Conservation (phyloP, 306 rosid species). For the Trichosanthes truncata region DNA sequence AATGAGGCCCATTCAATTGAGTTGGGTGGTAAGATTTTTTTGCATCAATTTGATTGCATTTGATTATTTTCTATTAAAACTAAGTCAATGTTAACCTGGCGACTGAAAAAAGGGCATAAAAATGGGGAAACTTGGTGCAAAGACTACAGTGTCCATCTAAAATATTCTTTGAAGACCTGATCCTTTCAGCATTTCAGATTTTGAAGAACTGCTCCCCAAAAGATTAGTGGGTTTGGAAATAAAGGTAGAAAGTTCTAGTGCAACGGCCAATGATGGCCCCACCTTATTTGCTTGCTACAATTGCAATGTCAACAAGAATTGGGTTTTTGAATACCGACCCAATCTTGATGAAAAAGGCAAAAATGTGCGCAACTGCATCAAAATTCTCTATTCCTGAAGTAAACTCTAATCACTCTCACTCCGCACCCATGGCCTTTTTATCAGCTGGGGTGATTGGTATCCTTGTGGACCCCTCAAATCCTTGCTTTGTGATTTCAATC, state of each 20-base stretch:
- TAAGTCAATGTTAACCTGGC: not conserved
- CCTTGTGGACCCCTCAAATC: not conserved
- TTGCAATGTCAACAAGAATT: not conserved
- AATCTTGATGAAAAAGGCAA: not conserved
- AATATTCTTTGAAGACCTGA: not conserved
- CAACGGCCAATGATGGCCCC: not conserved
- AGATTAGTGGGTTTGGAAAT: not conserved
- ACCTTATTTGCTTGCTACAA: not conserved
- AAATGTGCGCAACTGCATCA: not conserved
- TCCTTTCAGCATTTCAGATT: constrained; percentile 1
- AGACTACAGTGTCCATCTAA: not conserved
- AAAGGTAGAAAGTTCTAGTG: not conserved
- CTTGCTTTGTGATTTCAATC: not conserved
- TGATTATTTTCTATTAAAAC: not conserved
- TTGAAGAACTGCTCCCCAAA: not conserved
- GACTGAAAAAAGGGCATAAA: not conserved
- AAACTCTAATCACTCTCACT: not conserved
- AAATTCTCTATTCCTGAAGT: not conserved
- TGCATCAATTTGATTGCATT: not conserved
- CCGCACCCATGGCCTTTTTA: not conserved
- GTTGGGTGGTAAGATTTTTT: constrained; percentile 37
- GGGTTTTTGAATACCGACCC: not conserved
- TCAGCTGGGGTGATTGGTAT: not conserved
- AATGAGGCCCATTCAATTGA: constrained; percentile 26
- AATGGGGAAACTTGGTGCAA: not conserved